Percentiles rank a stretch among this genome's conserved stretches.
phyloP scores from a whole-genome alignment of 2,329 filamentous ascomycete genomes.

The Clonostachys byssicola region DNA sequence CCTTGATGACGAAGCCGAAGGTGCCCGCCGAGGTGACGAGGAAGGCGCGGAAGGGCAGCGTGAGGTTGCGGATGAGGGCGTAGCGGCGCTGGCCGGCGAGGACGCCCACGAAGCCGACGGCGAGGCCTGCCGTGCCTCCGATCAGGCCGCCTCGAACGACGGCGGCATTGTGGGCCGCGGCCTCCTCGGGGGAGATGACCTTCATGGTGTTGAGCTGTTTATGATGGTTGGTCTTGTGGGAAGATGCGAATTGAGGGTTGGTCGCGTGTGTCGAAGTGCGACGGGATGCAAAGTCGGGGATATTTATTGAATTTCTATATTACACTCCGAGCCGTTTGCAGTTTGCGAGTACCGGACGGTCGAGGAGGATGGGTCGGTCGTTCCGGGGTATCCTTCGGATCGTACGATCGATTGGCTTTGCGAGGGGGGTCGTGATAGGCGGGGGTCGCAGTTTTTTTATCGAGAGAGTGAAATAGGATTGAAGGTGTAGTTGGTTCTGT shows the following conservation, averaged over 20 bases:
- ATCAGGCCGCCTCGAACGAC: constrained; percentile 77
- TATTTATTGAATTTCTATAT: no score
- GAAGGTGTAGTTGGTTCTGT: no score
- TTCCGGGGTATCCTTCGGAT: no score
- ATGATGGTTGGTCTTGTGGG: constrained; percentile 5
- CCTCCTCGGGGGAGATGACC: constrained; percentile 83
- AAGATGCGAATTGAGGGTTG: neutral
- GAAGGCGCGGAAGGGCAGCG: constrained; percentile 87
- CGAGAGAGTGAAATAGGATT: no score
- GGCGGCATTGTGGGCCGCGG: constrained; percentile 75
- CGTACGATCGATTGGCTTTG: no score
- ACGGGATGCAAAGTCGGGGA: neutral
- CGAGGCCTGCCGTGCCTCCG: constrained; percentile 67
- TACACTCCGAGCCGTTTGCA: no score
- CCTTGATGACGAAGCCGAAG: constrained; percentile 82
- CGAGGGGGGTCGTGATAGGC: no score
- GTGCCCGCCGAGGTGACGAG: constrained; percentile 78
- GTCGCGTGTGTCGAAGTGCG: neutral
- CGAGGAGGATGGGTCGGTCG: no score
- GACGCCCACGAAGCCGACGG: constrained; percentile 64
- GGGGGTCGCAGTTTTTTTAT: no score
- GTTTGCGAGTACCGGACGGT: no score
- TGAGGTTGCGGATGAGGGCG: constrained; percentile 74
- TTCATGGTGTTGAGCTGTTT: constrained; percentile 63
- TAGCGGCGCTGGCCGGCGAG: constrained; percentile 66